Evolutionary conservation across 75 land plant genomes (phyloP), one percentile per base, ranked within the genome.

Genomic region (Isoetes taiwanensis): DNA sequence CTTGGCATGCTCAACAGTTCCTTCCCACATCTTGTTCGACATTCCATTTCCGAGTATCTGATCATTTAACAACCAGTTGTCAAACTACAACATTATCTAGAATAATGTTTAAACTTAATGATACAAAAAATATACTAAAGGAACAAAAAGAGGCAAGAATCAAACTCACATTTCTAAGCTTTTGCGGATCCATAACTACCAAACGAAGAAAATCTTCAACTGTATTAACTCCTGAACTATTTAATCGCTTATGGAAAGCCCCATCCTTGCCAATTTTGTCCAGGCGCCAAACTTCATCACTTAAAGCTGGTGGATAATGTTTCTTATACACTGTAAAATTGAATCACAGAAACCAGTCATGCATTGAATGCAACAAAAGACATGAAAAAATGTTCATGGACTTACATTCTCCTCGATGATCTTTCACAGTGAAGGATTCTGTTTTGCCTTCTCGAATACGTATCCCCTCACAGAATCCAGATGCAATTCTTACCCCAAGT

Each of bases 1-100:
- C 74, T 86, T 82, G 24, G 97, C 93, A 67, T 90, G 97, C 59
- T 86, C 91, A 52, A 86, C 58, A 24, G 85, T 84, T 42, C 68
- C 80, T 4, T 90, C 91, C 97, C 97, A 90, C 97, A 90, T 90
- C 65, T 82, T 90, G 66, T 83, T 86, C 63, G 97, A 85, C 97
- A 90, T 90, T 3, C 97, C 97, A 72, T 76, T 80, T 46, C 97
- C 97, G 20, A 90, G 78, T 32, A 86, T 78, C 97, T 90, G 66
- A n/a, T n/a, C n/a, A n/a, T n/a, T n/a, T 34, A 52, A 43, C 8
- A 11, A 58, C 1, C 19, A 63, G 17, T 37, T 14, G 39, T 9
- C 14, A 46, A 23, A 8, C 23, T 25, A 67, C 37, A 26, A 30
- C 16, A 28, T 0, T 3, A 1, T 32, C 23, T 24, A 65, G 33